A percentile compares a stretch with the other conserved stretches of the same genome.
phyloP scores from a whole-genome alignment of 352 stramenopile species.

The Salisapilia sapeloensis region DNA sequence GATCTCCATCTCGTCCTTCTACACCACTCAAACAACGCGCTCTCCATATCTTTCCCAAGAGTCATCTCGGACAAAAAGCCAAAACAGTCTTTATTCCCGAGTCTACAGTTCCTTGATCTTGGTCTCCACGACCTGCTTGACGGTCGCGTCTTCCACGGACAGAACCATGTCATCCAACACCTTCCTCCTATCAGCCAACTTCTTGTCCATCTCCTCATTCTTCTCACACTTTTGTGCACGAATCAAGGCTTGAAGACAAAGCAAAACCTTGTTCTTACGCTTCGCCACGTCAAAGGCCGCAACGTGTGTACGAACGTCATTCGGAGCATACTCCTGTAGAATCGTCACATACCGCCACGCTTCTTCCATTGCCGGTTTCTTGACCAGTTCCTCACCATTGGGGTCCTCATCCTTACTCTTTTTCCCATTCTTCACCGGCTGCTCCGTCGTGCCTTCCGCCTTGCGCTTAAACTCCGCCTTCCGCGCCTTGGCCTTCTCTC shows the following conservation, averaged over 20 bases:
- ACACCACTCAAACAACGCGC: too few relatives aligned
- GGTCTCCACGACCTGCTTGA: conserved; percentile 41
- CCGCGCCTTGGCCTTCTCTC: conserved; percentile 72
- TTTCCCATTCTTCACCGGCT: conserved; percentile 49
- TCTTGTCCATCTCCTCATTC: conserved; percentile 9
- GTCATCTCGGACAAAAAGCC: too few relatives aligned
- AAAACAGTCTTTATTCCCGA: too few relatives aligned
- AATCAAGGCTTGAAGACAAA: conserved; percentile 66
- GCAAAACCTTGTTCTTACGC: conserved; percentile 51
- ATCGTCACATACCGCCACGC: conserved; percentile 63
- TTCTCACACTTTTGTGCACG: conserved; percentile 21
- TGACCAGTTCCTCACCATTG: conserved; percentile 44
- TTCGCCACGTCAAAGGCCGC: conserved; percentile 60
- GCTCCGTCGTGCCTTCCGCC: conserved; percentile 48
- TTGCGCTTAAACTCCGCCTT: conserved; percentile 84
- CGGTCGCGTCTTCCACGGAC: conserved; percentile 32
- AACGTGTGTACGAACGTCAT: conserved; percentile 48
- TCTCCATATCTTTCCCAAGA: too few relatives aligned
- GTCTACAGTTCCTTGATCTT: conserved; percentile 38
- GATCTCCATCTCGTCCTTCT: too few relatives aligned
- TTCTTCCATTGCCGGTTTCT: conserved; percentile 52
- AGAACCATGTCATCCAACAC: conserved; percentile 32
- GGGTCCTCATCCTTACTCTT: conserved; percentile 59
- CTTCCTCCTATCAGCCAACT: conserved; percentile 16
- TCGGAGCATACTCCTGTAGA: conserved; percentile 35